Evolutionary conservation across 352 stramenopile species (phyloP).

Genomic region (Pythium plurisporium): DNA sequence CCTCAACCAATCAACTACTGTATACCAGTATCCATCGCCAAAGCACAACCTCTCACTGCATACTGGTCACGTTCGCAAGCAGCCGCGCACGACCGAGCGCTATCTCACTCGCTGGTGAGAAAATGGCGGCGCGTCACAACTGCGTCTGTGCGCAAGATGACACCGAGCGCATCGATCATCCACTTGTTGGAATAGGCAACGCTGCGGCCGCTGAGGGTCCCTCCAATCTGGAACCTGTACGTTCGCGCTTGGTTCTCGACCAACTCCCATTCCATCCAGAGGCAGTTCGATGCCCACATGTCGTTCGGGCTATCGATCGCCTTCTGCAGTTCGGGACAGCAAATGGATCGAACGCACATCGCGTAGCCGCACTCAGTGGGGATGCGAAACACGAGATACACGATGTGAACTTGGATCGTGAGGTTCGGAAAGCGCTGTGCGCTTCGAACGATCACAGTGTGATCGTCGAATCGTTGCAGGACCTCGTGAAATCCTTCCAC

Average conservation of each 20-base stretch:
- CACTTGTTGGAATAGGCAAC: not conserved
- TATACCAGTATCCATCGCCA: too few species aligned
- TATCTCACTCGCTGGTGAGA: not conserved
- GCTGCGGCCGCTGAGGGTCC: not conserved
- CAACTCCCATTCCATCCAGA: conserved; percentile 4
- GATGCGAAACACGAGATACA: not conserved
- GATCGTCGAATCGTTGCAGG: not conserved
- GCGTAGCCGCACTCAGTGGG: not conserved
- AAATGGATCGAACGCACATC: too few species aligned
- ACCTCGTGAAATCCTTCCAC: not conserved
- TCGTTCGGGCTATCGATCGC: not conserved
- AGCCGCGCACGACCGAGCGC: too few species aligned
- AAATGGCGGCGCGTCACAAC: not conserved
- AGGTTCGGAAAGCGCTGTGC: not conserved
- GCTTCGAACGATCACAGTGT: not conserved
- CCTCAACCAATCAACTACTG: too few species aligned
- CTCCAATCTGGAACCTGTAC: not conserved
- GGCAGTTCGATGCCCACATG: conserved; percentile 5
- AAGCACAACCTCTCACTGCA: too few species aligned
- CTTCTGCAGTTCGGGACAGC: too few species aligned
- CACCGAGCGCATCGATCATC: not conserved
- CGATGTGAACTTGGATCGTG: not conserved
- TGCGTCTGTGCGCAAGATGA: not conserved
- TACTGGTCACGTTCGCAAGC: too few species aligned
- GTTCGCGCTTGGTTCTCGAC: not conserved